Evolutionary conservation across 2,329 filamentous ascomycete species (phyloP).

Genomic region (Neopestalotiopsis sp.): DNA sequence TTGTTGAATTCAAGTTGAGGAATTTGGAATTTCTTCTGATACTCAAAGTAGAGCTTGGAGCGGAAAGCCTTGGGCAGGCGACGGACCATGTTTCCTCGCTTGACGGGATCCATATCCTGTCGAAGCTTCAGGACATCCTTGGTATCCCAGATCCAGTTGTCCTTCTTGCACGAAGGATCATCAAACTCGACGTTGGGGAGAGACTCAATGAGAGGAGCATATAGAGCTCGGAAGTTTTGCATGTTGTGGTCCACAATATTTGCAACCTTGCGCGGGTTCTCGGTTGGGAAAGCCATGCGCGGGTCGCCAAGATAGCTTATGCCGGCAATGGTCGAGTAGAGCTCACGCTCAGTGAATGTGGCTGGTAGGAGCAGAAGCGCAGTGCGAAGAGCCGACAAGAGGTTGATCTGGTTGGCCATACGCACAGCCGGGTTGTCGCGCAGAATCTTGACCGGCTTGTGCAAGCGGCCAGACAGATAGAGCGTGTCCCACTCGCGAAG

Average conservation of each 20-base stretch:
- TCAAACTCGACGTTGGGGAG: slow-evolving; percentile 86
- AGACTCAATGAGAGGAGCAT: slow-evolving; percentile 86
- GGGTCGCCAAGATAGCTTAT: slow-evolving; percentile 95
- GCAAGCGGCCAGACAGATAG: slow-evolving; percentile 93
- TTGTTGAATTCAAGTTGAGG: slow-evolving; percentile 81
- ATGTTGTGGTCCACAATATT: slow-evolving; percentile 96
- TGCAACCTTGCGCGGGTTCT: slow-evolving; percentile 88
- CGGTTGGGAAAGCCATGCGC: slow-evolving; percentile 89
- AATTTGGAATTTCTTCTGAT: slow-evolving; percentile 88
- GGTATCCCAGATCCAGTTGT: slow-evolving; percentile 68
- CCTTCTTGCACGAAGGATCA: slow-evolving; percentile 62
- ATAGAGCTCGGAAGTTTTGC: slow-evolving; percentile 87
- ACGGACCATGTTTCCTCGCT: slow-evolving; percentile 94
- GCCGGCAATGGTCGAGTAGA: slow-evolving; percentile 90
- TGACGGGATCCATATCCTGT: slow-evolving; percentile 92
- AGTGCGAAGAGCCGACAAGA: slow-evolving; percentile 88
- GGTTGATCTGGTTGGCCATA: slow-evolving; percentile 93
- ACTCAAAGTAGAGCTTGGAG: slow-evolving; percentile 90
- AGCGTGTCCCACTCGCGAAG: slow-evolving; percentile 91
- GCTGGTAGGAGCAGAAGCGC: slow-evolving; percentile 85
- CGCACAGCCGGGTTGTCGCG: slow-evolving; percentile 91
- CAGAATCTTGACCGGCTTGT: slow-evolving; percentile 95
- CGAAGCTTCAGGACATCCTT: slow-evolving; percentile 69
- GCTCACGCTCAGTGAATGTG: slow-evolving; percentile 81
- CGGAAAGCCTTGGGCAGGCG: slow-evolving; percentile 87